Percentiles rank a stretch among this genome's conserved stretches.
phyloP scores from a whole-genome alignment of 306 rosid species.

The Arachis hypogaea region DNA sequence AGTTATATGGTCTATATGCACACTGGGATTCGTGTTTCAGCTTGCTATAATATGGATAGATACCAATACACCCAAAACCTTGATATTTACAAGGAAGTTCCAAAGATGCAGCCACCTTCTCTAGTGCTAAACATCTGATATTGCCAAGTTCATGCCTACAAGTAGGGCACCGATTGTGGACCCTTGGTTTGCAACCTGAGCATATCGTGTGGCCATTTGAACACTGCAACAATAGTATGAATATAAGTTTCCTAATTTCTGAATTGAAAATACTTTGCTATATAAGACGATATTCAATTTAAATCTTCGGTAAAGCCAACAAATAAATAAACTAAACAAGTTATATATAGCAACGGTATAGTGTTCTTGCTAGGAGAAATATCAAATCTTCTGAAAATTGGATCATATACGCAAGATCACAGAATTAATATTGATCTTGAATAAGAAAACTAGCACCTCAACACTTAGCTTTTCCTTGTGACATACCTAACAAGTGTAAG shows the following conservation, averaged over 20 bases:
- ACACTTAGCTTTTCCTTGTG: neutral
- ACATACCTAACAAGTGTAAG: neutral
- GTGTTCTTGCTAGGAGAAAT: neutral
- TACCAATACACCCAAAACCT: conserved; percentile 76
- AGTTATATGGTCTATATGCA: conserved; percentile 73
- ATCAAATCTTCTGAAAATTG: conserved; percentile 4
- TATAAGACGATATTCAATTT: neutral
- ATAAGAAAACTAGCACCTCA: conserved; percentile 7
- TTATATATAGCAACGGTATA: neutral
- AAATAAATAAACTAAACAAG: neutral
- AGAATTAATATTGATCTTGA: neutral
- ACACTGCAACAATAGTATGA: conserved; percentile 60
- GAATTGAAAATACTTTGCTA: neutral
- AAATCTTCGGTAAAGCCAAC: conserved; percentile 1
- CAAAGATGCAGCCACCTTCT: conserved; percentile 93
- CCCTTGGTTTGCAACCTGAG: conserved; percentile 93
- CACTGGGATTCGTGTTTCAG: conserved; percentile 91
- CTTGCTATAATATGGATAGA: conserved; percentile 94
- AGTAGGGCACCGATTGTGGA: conserved; percentile 95
- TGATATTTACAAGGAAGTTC: conserved; percentile 94
- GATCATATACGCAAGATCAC: conserved; percentile 20
- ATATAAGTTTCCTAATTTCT: neutral
- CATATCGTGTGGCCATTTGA: conserved; percentile 94
- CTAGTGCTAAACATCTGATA: conserved; percentile 92
- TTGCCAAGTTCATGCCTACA: conserved; percentile 95